Base-by-base conservation (phyloP, 2,329 filamentous ascomycete species). In the Fusarium phyllophilum region DNA sequence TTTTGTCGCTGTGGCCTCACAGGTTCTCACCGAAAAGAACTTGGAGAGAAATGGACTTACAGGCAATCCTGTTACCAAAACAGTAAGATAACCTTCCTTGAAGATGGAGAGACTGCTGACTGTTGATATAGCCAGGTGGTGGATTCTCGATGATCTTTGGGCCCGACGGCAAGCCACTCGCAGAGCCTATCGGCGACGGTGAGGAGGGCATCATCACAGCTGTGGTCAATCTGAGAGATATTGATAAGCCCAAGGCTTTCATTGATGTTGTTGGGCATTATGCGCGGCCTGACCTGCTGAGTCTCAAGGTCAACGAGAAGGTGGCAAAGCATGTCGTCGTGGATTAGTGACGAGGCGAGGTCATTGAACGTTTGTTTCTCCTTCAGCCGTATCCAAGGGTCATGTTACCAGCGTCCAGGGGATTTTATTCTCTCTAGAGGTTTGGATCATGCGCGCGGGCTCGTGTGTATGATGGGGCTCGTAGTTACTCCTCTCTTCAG, bases 91-190 rank as follows among this genome's bases (percentile, higher is more conserved):
- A 5, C 7, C 6, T 5, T 6, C 22, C 6, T 17, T 22, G 6
- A 15, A 26, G 4, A 18, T 20, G 8, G 13, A 20, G 3, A 38
- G 12, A 34, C 6, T 18, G 17, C 15, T 36, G 34, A 55, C 49
- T 17, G n/a, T 3, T 8, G 9, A 26, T 18, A 2, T 8, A 60
- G 57, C 57, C 57, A 7, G 57, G 57, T 13, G 57, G 57, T 3
- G 57, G 57, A 33, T 60, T 60, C 34, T 55, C 57, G 6, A 60
- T 60, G 57, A 60, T 60, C 26, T 60, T 60, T 26, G 57, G 57
- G 8, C 57, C 57, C 2, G 57, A 60, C 2, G 57, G 57, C 18
- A 31, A 52, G 22, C 46, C 57, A 41, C 57, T 60, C 54, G 46
- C 57, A 33, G 36, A 60, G 15, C n/a, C 57, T 13, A 55, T 60